Evolutionary conservation across 2,329 filamentous ascomycete genomes (phyloP).

Genomic region (Bipolaris zeicola): DNA sequence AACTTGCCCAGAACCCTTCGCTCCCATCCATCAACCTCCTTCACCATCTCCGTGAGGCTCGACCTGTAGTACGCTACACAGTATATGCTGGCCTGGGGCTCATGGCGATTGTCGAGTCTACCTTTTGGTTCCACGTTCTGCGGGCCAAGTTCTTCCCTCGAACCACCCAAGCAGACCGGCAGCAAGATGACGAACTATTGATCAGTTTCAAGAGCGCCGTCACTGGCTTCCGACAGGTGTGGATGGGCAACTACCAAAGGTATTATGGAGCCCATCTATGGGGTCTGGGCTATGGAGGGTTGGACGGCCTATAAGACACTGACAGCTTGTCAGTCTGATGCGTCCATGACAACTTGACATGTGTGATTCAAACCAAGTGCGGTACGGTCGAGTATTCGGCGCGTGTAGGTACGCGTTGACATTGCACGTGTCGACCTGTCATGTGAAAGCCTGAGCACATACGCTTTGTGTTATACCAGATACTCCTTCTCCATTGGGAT

Average conservation of each 20-base stretch:
- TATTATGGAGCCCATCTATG: constrained; percentile 29
- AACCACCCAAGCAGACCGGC: constrained; percentile 16
- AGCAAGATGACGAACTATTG: constrained; percentile 23
- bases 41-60: constrained; percentile 18
- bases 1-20: constrained; percentile 3
- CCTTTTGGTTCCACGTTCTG: constrained; percentile 37
- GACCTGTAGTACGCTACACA: constrained; percentile 29
- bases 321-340: neutral
- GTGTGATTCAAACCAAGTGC: neutral
- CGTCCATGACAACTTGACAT: neutral
- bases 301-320: constrained; percentile 13
- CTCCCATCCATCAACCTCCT: constrained; percentile 24
- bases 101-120: constrained; percentile 31
- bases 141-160: constrained; percentile 36
- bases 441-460: neutral
- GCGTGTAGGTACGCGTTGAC: neutral
- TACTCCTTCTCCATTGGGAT: too few relatives aligned
- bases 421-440: neutral
- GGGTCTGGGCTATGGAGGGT: constrained; percentile 26
- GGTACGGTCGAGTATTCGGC: neutral
- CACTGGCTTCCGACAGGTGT: constrained; percentile 19
- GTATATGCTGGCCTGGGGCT: constrained; percentile 32
- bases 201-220: constrained; percentile 9
- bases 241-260: constrained; percentile 26
- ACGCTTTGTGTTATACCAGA: neutral